Base-by-base conservation (phyloP, 441 rosid species). In the Euphorbia schlechtendalii region DNA sequence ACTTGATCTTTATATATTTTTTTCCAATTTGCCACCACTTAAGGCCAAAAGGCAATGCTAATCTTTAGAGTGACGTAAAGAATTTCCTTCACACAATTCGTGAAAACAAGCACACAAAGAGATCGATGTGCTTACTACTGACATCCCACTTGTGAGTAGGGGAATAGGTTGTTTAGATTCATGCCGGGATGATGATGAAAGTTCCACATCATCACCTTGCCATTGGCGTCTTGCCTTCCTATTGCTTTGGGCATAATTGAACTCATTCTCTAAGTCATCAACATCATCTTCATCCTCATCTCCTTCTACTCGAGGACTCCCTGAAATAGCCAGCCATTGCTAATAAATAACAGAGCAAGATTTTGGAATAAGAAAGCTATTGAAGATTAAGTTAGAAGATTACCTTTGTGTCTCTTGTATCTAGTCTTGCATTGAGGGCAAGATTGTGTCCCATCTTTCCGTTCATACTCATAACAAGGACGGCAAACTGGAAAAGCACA, bases 401-500 rank as follows among this genome's bases (percentile, higher is more conserved):
- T 9, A 57, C 98, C 98, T 78, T 84, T 89, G 68, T 86, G 96
- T 65, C 98, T 84, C 71, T 70, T 86, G 77, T 87, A 92, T 77
- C 96, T n/a, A n/a, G n/a, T n/a, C n/a, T n/a, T n/a, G n/a, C n/a
- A n/a, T n/a, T n/a, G n/a, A n/a, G n/a, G n/a, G 73, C 96, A 90
- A 61, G 84, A 82, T 73, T 88, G 96, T 69, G 93, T 88, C 32
- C 98, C 98, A 70, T 92, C 96, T 79, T 88, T 92, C 71, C 96
- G 82, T 74, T 92, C 98, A 56, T 92, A 92, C 77, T 92, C 98
- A 34, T 92, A 92, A 68, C 98, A 92, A 73, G 96, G 89, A 13
- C 90, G 89, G 71, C 98, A 92, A 73, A 92, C 96, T 11, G 98
- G 98, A 73, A 89, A 92, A 49, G 84, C 98, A 81, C 98, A 92